These are phyloP conservation scores for Radiomyces spectabilis DNA, from an alignment of 192 early-diverging fungal genomes.

Conservation along the genomic window DNA sequence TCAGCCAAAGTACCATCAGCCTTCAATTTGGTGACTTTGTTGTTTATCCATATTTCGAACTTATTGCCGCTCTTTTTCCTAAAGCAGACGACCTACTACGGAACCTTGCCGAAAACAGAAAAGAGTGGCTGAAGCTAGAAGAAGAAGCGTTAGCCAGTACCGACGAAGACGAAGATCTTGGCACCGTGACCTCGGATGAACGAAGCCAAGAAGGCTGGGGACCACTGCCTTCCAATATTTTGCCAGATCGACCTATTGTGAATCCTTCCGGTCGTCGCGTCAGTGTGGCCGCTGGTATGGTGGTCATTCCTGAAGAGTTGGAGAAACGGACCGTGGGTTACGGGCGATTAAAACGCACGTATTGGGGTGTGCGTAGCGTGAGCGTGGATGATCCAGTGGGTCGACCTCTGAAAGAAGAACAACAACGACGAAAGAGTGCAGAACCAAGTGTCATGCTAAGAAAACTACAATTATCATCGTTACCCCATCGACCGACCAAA, in stretches of 20 bases:
- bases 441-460: too few relatives aligned
- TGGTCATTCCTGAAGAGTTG: slow-evolving; percentile 32
- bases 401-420: too few relatives aligned
- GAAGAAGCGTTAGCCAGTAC: neutral
- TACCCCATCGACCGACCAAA: too few relatives aligned
- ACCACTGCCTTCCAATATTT: neutral
- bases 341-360: slow-evolving; percentile 1
- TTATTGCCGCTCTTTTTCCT: slow-evolving; percentile 73
- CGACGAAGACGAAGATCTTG: slow-evolving; percentile 1
- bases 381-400: too few relatives aligned
- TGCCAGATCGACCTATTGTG: slow-evolving; percentile 10
- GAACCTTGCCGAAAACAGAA: slow-evolving; percentile 44
- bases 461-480: too few relatives aligned
- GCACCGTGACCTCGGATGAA: too few relatives aligned
- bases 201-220: neutral
- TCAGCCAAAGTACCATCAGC: slow-evolving; percentile 66
- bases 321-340: slow-evolving; percentile 21
- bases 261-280: slow-evolving; percentile 28
- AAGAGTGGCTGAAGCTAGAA: slow-evolving; percentile 43
- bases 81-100: slow-evolving; percentile 52
- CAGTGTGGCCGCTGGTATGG: slow-evolving; percentile 34
- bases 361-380: slow-evolving; percentile 27
- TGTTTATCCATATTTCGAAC: slow-evolving; percentile 78
- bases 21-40: slow-evolving; percentile 84
- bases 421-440: too few relatives aligned